phyloP scores from a whole-genome alignment of 495 filamentous ascomycete genomes.

The Parmelia sp. region DNA sequence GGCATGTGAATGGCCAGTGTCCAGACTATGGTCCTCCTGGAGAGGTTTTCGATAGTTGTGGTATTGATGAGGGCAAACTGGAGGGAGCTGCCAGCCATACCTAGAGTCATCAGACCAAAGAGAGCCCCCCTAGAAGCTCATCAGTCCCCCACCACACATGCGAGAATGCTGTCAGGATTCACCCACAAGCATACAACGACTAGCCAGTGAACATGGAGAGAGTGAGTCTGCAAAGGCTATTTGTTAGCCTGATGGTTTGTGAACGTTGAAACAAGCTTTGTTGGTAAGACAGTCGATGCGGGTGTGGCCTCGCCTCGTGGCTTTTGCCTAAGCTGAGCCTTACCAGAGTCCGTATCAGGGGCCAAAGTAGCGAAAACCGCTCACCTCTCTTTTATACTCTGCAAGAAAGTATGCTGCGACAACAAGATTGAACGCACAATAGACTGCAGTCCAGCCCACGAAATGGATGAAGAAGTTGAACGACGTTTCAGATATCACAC shows the following conservation, averaged over 20 bases:
- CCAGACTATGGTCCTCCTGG: conserved; percentile 54
- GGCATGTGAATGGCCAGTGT: conserved; percentile 69
- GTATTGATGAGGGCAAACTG: conserved; percentile 64
- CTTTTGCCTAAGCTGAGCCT: neutral
- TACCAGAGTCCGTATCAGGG: neutral
- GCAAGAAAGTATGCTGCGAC: conserved; percentile 51
- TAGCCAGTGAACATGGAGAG: conserved; percentile 46
- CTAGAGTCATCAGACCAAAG: conserved; percentile 67
- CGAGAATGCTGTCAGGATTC: conserved; percentile 18
- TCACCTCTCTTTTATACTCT: conserved; percentile 33
- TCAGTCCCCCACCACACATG: conserved; percentile 19
- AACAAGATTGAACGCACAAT: conserved; percentile 58
- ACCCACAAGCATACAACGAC: conserved; percentile 52
- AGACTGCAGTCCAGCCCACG: conserved; percentile 60
- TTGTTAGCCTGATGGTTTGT: conserved; percentile 19
- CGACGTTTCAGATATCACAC: conserved; percentile 74
- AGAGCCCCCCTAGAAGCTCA: conserved; percentile 46
- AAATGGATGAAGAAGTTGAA: conserved; percentile 93
- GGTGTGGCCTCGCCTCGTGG: neutral
- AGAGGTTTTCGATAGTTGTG: conserved; percentile 76
- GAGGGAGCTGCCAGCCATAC: conserved; percentile 65
- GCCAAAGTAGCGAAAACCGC: neutral
- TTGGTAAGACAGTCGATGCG: neutral
- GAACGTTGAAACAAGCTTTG: conserved; percentile 20
- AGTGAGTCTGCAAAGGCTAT: conserved; percentile 24